Base-by-base conservation (phyloP, 371 early-diverging fungal species). In the Lichtheimia ramosa region DNA sequence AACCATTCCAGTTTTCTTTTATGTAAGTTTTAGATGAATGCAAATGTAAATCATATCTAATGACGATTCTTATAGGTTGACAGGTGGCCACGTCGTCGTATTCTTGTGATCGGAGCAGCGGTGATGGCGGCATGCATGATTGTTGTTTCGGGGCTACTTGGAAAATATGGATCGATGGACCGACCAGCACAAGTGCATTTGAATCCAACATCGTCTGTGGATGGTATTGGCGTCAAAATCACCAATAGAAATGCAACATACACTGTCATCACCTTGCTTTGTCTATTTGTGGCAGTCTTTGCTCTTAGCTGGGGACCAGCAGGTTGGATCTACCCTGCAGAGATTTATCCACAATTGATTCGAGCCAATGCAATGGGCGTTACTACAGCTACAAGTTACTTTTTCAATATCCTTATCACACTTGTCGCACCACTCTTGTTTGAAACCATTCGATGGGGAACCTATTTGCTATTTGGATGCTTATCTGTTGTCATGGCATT, bases 291-390 rank as follows among this genome's bases (percentile, higher is more conserved):
- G 46, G 82, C 80, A 40, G 75, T 77, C 48, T 92, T 92, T 68
- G 89, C 92, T 6, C 41, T 66, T n/a, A 56, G 52, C 20, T 66
- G 67, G 59, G 56, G 94, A 10, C 94, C 95, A 18, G 80, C 91
- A 49, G 91, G 89, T 25, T 96, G 95, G 96, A 86, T 91, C 62
- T 92, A 92, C 71, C 93, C 92, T 34, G 83, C 92, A 27, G 96
- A 96, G 70, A 91, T 91, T 61, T 90, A 81, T 70, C 89, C 91
- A 12, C 77, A 82, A 55, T 79, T 82, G 43, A 72, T 87, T 54
- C 85, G 88, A 48, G 83, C 90, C 59, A 92, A 92, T 76, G 94
- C 89, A 48, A 86, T 90, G 64, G 90, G 89, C 48, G 63, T 92
- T 25, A 86, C 91, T 40, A 94, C 96, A 20, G 85, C 92, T 8